phyloP scores from a whole-genome alignment of 2,329 filamentous ascomycete genomes.

The Juglanconis juglandina region DNA sequence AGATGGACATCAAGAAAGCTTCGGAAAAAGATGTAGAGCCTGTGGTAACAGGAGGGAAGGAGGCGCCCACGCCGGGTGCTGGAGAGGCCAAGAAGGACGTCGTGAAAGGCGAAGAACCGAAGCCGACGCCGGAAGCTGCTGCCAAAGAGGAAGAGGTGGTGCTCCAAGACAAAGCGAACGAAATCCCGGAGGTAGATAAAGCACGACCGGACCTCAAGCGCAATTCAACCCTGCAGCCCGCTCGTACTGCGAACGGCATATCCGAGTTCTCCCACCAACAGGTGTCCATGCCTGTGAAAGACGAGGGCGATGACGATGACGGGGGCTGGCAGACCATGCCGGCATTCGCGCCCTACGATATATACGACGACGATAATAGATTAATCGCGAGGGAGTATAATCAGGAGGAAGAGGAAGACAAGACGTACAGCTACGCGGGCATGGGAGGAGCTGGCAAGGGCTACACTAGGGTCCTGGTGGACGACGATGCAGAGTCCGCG shows the following conservation, averaged over 20 bases:
- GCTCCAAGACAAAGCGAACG: neutral
- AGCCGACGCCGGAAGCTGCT: neutral
- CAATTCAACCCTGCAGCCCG: constrained; percentile 37
- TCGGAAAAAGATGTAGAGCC: neutral
- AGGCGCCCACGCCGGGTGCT: neutral
- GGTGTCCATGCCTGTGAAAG: constrained; percentile 48
- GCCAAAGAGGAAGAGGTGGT: constrained; percentile 18
- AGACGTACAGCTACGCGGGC: constrained; percentile 66
- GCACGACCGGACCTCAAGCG: constrained; percentile 32
- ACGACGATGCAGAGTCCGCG: constrained; percentile 89
- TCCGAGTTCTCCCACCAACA: constrained; percentile 94
- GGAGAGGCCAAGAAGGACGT: neutral
- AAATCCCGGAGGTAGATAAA: constrained; percentile 20
- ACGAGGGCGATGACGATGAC: constrained; percentile 57
- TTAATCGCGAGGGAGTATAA: constrained; percentile 78
- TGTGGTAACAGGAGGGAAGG: neutral
- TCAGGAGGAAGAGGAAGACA: constrained; percentile 66
- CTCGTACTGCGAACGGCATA: constrained; percentile 26
- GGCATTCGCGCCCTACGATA: constrained; percentile 84
- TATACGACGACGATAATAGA: constrained; percentile 91
- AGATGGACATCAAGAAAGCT: too few species aligned
- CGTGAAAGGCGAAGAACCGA: neutral
- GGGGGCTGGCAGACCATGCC: constrained; percentile 91
- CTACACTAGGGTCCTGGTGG: constrained; percentile 90
- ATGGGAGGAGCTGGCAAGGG: constrained; percentile 89